Conservation (phyloP, 257 asterid genomes). For the Fraxinus anomala region DNA sequence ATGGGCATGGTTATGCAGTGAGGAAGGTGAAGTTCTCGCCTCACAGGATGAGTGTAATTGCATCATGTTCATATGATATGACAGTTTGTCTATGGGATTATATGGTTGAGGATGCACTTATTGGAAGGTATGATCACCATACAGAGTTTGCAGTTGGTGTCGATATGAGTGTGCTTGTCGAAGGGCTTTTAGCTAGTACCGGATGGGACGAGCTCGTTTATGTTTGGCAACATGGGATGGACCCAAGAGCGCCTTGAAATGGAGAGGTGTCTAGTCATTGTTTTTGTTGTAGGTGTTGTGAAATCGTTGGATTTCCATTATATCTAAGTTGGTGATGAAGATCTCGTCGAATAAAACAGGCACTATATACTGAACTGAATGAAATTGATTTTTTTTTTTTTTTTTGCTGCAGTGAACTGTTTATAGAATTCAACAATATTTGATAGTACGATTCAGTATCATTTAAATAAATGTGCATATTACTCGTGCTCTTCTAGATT, state of each 20-base stretch:
- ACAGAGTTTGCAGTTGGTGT: constrained; percentile 93
- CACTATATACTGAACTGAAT: constrained; percentile 21
- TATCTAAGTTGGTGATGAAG: constrained; percentile 22
- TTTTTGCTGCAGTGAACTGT: neutral
- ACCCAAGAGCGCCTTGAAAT: constrained; percentile 82
- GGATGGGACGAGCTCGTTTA: constrained; percentile 98
- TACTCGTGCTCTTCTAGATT: neutral
- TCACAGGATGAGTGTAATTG: constrained; percentile 68
- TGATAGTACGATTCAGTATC: neutral
- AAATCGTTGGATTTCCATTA: neutral
- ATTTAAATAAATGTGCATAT: neutral
- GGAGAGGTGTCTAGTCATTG: constrained; percentile 22
- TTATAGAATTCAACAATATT: neutral
- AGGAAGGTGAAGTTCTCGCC: constrained; percentile 97
- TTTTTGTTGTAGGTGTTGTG: constrained; percentile 23
- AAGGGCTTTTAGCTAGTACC: constrained; percentile 92
- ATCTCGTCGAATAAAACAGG: constrained; percentile 34
- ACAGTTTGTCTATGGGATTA: constrained; percentile 95
- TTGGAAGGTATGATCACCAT: constrained; percentile 91
- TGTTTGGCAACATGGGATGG: constrained; percentile 96
- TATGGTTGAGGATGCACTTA: constrained; percentile 88
- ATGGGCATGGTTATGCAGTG: constrained; percentile 91
- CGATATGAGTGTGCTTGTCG: constrained; percentile 92
- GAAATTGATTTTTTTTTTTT: neutral
- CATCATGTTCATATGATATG: constrained; percentile 95